Evolutionary conservation across 2,329 filamentous ascomycete genomes (phyloP).

Genomic region (Fusarium sp.): DNA sequence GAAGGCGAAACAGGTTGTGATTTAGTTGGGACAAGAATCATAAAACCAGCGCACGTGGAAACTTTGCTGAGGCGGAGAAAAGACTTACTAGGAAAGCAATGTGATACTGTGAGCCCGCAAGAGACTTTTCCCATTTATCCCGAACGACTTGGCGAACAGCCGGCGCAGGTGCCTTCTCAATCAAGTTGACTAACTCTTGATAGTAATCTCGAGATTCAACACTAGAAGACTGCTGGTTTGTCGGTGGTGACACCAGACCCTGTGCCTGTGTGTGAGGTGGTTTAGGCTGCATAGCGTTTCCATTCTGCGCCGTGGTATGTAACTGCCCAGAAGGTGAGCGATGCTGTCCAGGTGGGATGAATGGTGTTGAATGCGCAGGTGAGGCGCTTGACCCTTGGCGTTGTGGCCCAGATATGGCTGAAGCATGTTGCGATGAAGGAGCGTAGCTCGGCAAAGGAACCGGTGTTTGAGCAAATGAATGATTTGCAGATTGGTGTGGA

Average conservation of each 20-base stretch:
- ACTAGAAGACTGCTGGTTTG: constrained; percentile 24
- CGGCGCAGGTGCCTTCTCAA: constrained; percentile 58
- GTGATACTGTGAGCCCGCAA: constrained; percentile 66
- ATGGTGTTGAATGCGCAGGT: constrained; percentile 11
- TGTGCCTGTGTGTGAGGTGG: constrained; percentile 5
- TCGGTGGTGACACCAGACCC: constrained; percentile 6
- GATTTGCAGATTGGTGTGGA: constrained; percentile 1
- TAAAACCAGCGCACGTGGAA: background rate
- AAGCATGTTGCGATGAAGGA: constrained; percentile 18
- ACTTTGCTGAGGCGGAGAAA: background rate
- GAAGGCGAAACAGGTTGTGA: background rate
- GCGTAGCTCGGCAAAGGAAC: constrained; percentile 26
- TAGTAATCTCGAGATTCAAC: constrained; percentile 49
- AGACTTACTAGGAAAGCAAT: constrained; percentile 65
- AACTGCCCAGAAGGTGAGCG: constrained; percentile 27
- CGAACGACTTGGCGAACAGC: constrained; percentile 64
- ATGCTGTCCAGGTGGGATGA: constrained; percentile 14
- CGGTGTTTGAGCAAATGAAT: constrained; percentile 14
- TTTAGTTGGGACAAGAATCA: background rate
- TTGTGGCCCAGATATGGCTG: constrained; percentile 11
- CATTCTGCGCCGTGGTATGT: constrained; percentile 4
- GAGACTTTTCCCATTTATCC: constrained; percentile 64
- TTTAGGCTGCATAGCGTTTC: background rate
- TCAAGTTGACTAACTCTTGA: constrained; percentile 42
- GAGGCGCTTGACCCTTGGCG: constrained; percentile 1